phyloP scores from a whole-genome alignment of 176 grass and related monocot species.

The Aegilops sharonensis region DNA sequence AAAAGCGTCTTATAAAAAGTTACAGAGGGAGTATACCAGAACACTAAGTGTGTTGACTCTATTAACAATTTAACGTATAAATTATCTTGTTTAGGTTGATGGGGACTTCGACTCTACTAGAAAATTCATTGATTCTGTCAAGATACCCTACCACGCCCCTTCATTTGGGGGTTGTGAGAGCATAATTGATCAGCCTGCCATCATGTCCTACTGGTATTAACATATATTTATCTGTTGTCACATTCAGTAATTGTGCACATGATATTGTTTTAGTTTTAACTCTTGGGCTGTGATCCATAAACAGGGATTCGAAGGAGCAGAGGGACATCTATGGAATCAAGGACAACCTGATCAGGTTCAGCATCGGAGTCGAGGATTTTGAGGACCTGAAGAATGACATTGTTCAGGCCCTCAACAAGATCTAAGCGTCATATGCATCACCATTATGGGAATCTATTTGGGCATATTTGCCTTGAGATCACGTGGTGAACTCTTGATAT shows the following conservation, averaged over 20 bases:
- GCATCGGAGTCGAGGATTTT: constrained; percentile 91
- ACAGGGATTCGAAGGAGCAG: constrained; percentile 85
- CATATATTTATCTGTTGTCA: not conserved
- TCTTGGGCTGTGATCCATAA: constrained; percentile 8
- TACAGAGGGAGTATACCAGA: not conserved
- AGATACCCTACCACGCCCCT: constrained; percentile 87
- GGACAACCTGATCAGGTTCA: constrained; percentile 98
- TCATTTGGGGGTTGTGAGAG: constrained; percentile 99
- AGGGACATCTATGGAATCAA: constrained; percentile 88
- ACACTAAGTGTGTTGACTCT: not conserved
- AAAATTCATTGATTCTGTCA: constrained; percentile 92
- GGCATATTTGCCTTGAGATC: constrained; percentile 5
- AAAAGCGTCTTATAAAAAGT: too few relatives aligned
- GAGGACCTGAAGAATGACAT: constrained; percentile 90
- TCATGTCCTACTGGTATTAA: constrained; percentile 99
- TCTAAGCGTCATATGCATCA: constrained; percentile 44
- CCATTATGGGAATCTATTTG: not conserved
- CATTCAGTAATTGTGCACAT: not conserved
- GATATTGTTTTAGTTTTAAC: not conserved
- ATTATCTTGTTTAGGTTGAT: constrained; percentile 43
- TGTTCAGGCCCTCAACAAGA: constrained; percentile 74
- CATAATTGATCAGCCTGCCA: constrained; percentile 94
- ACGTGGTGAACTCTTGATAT: not conserved
- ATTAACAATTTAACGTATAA: not conserved
- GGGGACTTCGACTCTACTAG: constrained; percentile 75